These are phyloP conservation scores for Syncephalastrum contaminatum DNA, from an alignment of 371 early-diverging fungal genomes.

Conservation along the genomic window DNA sequence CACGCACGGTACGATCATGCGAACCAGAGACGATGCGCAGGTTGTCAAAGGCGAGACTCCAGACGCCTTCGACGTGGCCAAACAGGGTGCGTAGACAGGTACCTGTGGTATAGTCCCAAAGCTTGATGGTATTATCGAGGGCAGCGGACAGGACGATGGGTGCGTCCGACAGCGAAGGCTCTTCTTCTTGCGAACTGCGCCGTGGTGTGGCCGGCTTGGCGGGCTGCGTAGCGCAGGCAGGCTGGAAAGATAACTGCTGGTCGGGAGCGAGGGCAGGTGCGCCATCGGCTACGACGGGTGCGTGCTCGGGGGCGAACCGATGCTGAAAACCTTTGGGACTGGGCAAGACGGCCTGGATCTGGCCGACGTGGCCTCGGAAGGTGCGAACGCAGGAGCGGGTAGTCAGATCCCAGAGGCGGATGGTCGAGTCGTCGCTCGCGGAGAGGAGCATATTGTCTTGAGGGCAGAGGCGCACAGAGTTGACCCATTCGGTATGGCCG, in stretches of 20 bases:
- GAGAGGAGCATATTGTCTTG: conserved; percentile 70
- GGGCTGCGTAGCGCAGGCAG: conserved; percentile 16
- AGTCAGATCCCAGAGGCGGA: conserved; percentile 83
- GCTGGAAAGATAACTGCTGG: conserved; percentile 9
- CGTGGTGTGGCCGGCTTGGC: not conserved
- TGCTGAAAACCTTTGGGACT: conserved; percentile 47
- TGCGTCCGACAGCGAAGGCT: conserved; percentile 18
- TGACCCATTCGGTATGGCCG: conserved; percentile 89
- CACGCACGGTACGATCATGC: conserved; percentile 85
- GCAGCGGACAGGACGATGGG: conserved; percentile 82
- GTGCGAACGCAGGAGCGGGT: conserved; percentile 66
- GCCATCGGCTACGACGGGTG: conserved; percentile 14
- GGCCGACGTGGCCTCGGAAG: conserved; percentile 78
- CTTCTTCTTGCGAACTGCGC: no score
- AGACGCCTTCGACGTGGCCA: conserved; percentile 93
- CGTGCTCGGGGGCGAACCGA: conserved; percentile 21
- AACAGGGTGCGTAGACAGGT: conserved; percentile 80
- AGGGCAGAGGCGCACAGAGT: conserved; percentile 75
- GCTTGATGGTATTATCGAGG: conserved; percentile 87
- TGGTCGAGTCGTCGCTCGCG: conserved; percentile 78
- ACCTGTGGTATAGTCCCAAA: conserved; percentile 83
- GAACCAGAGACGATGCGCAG: conserved; percentile 90
- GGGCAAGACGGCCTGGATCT: conserved; percentile 68
- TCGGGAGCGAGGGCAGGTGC: not conserved
- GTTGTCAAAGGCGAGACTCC: conserved; percentile 85